A percentile compares a stretch with the other conserved stretches of the same genome.
Conservation (phyloP, 2,329 filamentous ascomycete genomes). For the Onygenales sp. region DNA sequence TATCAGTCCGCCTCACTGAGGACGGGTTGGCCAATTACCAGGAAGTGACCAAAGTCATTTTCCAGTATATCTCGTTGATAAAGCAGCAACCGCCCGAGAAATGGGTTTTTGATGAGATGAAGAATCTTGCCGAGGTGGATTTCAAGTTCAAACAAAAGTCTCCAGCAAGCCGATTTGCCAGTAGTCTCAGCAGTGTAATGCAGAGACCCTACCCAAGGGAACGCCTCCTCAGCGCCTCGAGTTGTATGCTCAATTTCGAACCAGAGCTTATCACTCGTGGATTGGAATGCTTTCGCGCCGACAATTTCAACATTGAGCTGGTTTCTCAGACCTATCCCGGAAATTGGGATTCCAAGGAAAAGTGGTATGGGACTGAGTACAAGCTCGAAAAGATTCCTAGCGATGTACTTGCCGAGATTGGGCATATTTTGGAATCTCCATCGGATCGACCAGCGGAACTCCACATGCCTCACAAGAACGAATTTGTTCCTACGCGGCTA, state of each 20-base stretch:
- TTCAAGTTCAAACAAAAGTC: slow-evolving; percentile 94
- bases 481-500: slow-evolving; percentile 87
- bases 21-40: slow-evolving; percentile 75
- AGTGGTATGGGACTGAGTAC: slow-evolving; percentile 97
- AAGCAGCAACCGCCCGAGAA: slow-evolving; percentile 70
- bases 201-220: slow-evolving; percentile 81
- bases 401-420: slow-evolving; percentile 64
- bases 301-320: slow-evolving; percentile 80
- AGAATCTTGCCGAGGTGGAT: slow-evolving; percentile 79
- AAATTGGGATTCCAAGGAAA: slow-evolving; percentile 77
- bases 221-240: slow-evolving; percentile 73
- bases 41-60: slow-evolving; percentile 73
- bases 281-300: slow-evolving; percentile 64
- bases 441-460: slow-evolving; percentile 57
- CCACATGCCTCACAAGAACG: slow-evolving; percentile 84
- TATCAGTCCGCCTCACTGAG: slow-evolving; percentile 71
- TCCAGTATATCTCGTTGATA: slow-evolving; percentile 85
- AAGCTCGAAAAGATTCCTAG: slow-evolving; percentile 68
- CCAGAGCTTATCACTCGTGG: slow-evolving; percentile 64
- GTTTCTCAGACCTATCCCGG: slow-evolving; percentile 78
- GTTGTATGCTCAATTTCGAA: slow-evolving; percentile 70
- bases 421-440: slow-evolving; percentile 51
- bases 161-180: slow-evolving; percentile 80
- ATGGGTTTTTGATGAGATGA: slow-evolving; percentile 93
- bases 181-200: slow-evolving; percentile 76